phyloP scores from a whole-genome alignment of 2,329 filamentous ascomycete genomes.

The Aspergillaceae sp. region DNA sequence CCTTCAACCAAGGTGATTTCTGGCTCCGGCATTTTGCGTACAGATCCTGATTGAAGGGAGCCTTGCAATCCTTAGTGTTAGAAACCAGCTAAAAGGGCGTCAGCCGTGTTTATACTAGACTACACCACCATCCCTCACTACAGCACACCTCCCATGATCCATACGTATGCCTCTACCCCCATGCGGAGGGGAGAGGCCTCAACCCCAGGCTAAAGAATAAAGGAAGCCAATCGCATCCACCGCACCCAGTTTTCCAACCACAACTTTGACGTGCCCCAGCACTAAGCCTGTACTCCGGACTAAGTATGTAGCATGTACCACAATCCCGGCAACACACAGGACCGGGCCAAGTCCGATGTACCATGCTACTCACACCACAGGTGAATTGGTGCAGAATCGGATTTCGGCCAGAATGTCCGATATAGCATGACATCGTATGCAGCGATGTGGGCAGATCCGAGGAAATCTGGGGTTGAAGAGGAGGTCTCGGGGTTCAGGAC shows the following conservation, averaged over 20 bases:
- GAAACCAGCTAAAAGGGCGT: neutral
- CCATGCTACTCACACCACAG: neutral
- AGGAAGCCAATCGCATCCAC: too few species aligned
- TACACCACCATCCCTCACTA: too few species aligned
- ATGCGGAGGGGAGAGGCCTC: too few species aligned
- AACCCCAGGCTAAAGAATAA: too few species aligned
- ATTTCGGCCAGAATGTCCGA: neutral
- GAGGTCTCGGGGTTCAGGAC: conserved; percentile 19
- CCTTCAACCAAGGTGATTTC: conserved; percentile 2
- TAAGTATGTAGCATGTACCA: too few species aligned
- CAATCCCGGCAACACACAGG: neutral
- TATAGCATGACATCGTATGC: neutral
- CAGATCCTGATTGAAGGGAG: neutral
- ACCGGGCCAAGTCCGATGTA: neutral
- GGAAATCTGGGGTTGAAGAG: neutral
- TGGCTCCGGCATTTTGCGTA: conserved; percentile 3
- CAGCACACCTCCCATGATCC: too few species aligned
- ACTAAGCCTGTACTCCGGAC: too few species aligned
- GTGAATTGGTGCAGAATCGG: neutral
- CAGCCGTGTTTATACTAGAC: too few species aligned
- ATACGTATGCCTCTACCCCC: too few species aligned
- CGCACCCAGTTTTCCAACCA: neutral
- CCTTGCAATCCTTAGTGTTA: neutral
- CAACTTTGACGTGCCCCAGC: neutral
- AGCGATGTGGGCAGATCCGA: neutral